Evolutionary conservation across 2,329 filamentous ascomycete genomes (phyloP).

Genomic region (Cladosporium velox): DNA sequence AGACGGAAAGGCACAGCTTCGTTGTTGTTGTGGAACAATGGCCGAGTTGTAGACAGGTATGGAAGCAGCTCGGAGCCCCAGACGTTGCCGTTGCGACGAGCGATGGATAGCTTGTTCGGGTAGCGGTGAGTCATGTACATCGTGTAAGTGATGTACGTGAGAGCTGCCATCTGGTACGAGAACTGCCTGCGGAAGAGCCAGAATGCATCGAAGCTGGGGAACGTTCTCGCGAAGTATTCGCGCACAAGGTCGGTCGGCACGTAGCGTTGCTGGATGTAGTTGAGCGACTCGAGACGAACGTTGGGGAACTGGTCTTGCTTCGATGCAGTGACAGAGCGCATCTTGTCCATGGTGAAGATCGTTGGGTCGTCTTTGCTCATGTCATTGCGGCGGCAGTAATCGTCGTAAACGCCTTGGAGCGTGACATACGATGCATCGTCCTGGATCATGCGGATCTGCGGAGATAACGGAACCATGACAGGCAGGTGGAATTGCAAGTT

Average conservation of each 20-base stretch:
- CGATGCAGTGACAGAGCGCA: conserved; percentile 66
- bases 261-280: conserved; percentile 90
- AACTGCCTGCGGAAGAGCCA: conserved; percentile 98
- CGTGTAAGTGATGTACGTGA: conserved; percentile 98
- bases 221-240: conserved; percentile 85
- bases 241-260: conserved; percentile 80
- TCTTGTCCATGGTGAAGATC: conserved; percentile 92
- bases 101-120: conserved; percentile 92
- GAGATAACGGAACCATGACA: conserved; percentile 91
- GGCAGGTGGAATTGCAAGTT: conserved; percentile 96
- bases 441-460: conserved; percentile 91
- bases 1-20: conserved; percentile 97
- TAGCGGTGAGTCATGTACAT: conserved; percentile 96
- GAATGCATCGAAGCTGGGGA: conserved; percentile 88
- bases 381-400: conserved; percentile 83
- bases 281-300: conserved; percentile 76
- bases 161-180: conserved; percentile 88
- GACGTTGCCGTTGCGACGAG: conserved; percentile 82
- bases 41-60: conserved; percentile 78
- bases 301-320: conserved; percentile 59
- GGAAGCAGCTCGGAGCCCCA: conserved; percentile 96
- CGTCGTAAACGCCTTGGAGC: conserved; percentile 92
- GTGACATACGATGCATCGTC: conserved; percentile 94
- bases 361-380: conserved; percentile 95
- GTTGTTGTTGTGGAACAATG: conserved; percentile 93